Evolutionary conservation across 164 flowering plant genomes (phyloP), one percentile per base, ranked within the genome.

Genomic region (Platanus orientalis): DNA sequence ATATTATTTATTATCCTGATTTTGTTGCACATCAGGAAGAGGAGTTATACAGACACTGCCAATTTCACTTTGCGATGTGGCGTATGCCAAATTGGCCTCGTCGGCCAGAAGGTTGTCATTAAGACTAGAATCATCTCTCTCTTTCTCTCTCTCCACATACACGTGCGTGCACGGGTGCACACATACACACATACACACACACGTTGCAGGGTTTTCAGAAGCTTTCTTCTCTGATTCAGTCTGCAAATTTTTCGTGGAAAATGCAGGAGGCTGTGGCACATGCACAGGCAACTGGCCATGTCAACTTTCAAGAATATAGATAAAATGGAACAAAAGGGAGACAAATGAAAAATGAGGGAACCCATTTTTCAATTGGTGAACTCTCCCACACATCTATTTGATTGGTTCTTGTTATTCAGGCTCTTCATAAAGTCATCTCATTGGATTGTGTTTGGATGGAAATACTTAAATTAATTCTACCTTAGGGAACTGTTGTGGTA

Each of bases 51-150:
- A 0, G 95, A 91, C 74, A 91, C 98, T 21, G 77, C 86, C 57
- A 91, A 86, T 79, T 94, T 94, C 82, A 91, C 95, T 24, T 61
- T 94, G 80, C 92, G 98, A 7, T 94, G 98, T 62, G 97, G 92
- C 9, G 95, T 89, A 17, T 94, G 98, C 83, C 98, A 91, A 77
- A 84, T 81, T 32, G 98, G 98, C 58, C 81, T 89, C 27, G 63
- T 82, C 1, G 98, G 98, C 47, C 95, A 94, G 73, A 86, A 87
- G 97, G 98, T 94, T 7, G n/a, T n/a, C n/a, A n/a, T n/a, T n/a
- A n/a, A n/a, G n/a, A n/a, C n/a, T n/a, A n/a, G n/a, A n/a, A 49
- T 40, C 13, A n/a, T 40, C 66, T 25, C 21, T 3, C 56, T 25
- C 32, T 16, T 25, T 27, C n/a, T 27, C 56, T 27, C 56, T 27